Percentiles rank a stretch among this genome's conserved stretches.
Evolutionary conservation across 225 moss, liverwort and hornwort genomes (phyloP).

Genomic region (Sphagnum tenellum): DNA sequence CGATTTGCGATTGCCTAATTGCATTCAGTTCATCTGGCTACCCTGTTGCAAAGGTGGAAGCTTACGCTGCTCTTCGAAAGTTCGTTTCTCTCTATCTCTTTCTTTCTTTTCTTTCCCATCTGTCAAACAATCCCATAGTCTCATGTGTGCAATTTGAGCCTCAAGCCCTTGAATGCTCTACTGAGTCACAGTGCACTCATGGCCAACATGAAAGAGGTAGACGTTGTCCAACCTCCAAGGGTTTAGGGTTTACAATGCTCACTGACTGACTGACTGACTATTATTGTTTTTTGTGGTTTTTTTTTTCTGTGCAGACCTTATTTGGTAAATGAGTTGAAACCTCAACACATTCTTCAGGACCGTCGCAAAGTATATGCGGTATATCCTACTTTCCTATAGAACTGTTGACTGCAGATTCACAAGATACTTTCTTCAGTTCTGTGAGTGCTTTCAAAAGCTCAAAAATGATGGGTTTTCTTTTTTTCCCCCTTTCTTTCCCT

Average conservation of each 20-base stretch:
- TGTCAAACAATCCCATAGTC: background rate
- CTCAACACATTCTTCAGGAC: conserved; percentile 94
- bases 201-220: too few relatives aligned
- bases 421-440: too few relatives aligned
- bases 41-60: conserved; percentile 87
- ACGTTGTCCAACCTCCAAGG: background rate
- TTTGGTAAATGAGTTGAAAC: conserved; percentile 73
- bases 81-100: conserved; percentile 7
- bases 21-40: conserved; percentile 95
- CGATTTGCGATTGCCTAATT: conserved; percentile 88
- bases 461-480: too few relatives aligned
- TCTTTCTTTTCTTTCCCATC: too few relatives aligned
- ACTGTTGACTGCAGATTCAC: too few relatives aligned
- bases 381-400: conserved; percentile 15
- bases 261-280: too few relatives aligned
- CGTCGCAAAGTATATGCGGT: conserved; percentile 95
- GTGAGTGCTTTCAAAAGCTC: too few relatives aligned
- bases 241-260: background rate
- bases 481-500: too few relatives aligned
- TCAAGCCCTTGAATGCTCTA: too few relatives aligned
- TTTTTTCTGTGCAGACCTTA: conserved; percentile 56
- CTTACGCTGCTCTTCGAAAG: conserved; percentile 87
- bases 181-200: too few relatives aligned
- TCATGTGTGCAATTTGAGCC: background rate
- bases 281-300: conserved; percentile 17